Evolutionary conservation across 352 stramenopile species (phyloP), one percentile per base, ranked within the genome.

Genomic region (Albugo laibachii): DNA sequence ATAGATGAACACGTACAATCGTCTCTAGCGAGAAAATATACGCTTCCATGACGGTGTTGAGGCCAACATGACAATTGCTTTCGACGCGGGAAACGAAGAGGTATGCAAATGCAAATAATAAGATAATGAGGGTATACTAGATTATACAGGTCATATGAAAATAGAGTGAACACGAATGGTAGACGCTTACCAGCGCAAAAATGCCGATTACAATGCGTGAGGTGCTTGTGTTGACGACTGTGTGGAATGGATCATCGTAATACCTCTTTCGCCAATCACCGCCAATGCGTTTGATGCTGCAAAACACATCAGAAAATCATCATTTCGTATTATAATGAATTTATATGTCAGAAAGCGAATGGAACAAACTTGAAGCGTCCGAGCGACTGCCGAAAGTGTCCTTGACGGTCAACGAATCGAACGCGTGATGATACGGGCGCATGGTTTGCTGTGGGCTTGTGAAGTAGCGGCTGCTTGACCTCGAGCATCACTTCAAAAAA

Each of bases 1-100:
- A 43, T 3, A 24, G 3, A 10, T 43, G 38, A 24, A 24, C n/a
- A 71, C 65, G 45, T 54, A 91, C 78, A 47, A 91, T 91, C 5
- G 78, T 87, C 49, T 91, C 74, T 18, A 91, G 70, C 2, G 78
- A 91, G 52, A 91, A 91, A 45, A 91, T 64, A 52, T 91, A 91
- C 35, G 78, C 69, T 41, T 91, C 68, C 47, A 82, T 86, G 34
- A 87, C 61, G 41, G 66, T 83, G 19, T 46, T 57, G 50, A 91
- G 52, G 13, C 78, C 78, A 4, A 91, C 64, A 52, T 91, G 71
- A 50, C 78, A 91, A 31, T 69, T 60, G n/a, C 52, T 54, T 11
- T 72, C 58, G 5, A 63, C 63, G 50, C 64, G 44, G 13, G 74
- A 86, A 16, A 91, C 63, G 55, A 80, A 54, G 48, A 85, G 50